A percentile compares a stretch with the other conserved stretches of the same genome.
These are phyloP conservation scores for Claviceps arundinis DNA, from an alignment of 2,329 filamentous ascomycete species.

Conservation along the genomic window DNA sequence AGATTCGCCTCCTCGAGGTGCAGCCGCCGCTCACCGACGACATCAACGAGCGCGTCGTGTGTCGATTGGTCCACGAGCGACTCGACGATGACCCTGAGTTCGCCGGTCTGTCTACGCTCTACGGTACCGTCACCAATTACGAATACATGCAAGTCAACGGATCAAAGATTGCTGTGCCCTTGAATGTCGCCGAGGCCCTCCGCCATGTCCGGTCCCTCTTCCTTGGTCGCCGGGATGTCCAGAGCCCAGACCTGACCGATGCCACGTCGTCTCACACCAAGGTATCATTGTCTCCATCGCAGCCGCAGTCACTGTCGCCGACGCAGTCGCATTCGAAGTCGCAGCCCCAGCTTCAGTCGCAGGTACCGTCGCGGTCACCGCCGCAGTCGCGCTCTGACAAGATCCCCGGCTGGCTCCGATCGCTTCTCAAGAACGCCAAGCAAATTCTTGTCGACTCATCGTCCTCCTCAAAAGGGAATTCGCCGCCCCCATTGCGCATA, in stretches of 20 bases:
- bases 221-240: conserved; percentile 9
- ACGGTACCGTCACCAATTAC: conserved; percentile 15
- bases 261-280: too few relatives aligned
- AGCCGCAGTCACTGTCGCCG: background rate
- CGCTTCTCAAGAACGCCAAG: conserved; percentile 8
- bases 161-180: conserved; percentile 13
- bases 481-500: conserved; percentile 12
- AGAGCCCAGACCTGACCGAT: conserved; percentile 1
- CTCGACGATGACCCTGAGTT: conserved; percentile 15
- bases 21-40: conserved; percentile 13
- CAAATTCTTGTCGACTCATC: conserved; percentile 5
- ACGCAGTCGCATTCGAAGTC: background rate
- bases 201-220: conserved; percentile 21
- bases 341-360: background rate
- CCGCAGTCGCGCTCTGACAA: conserved; percentile 5
- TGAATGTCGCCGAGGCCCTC: conserved; percentile 17
- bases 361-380: conserved; percentile 8
- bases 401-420: conserved; percentile 11
- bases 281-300: background rate
- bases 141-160: conserved; percentile 19
- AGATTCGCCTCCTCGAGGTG: conserved; percentile 22
- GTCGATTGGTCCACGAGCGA: conserved; percentile 18
- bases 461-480: background rate
- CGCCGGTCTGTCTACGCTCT: conserved; percentile 18
- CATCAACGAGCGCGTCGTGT: conserved; percentile 18